These are phyloP conservation scores for Pueraria montana DNA, from an alignment of 306 rosid genomes.

Conservation along the genomic window DNA sequence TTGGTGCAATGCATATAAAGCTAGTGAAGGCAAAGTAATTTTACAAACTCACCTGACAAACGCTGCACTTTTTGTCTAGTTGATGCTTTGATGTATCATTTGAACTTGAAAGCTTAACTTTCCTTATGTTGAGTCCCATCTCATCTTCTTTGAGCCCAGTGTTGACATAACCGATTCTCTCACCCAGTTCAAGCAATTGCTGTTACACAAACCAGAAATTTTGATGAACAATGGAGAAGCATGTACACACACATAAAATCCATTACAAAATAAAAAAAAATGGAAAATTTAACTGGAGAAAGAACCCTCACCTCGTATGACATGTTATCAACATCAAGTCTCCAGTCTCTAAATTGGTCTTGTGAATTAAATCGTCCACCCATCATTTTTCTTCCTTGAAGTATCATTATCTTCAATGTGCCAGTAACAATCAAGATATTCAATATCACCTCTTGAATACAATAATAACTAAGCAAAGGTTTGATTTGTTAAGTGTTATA, in stretches of 20 bases:
- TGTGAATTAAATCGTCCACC: conserved; percentile 70
- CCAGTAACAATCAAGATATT: conserved; percentile 38
- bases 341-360: conserved; percentile 86
- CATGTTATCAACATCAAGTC: conserved; percentile 96
- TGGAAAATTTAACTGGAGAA: neutral
- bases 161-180: conserved; percentile 88
- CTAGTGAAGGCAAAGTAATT: neutral
- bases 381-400: conserved; percentile 77
- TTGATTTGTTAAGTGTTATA: neutral
- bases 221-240: conserved; percentile 19
- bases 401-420: conserved; percentile 80
- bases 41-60: conserved; percentile 82
- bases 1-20: neutral
- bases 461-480: conserved; percentile 11
- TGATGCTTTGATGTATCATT: conserved; percentile 65
- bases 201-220: conserved; percentile 46
- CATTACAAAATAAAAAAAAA: neutral
- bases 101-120: conserved; percentile 56
- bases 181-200: conserved; percentile 93
- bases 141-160: conserved; percentile 93
- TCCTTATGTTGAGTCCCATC: conserved; percentile 66
- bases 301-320: conserved; percentile 76
- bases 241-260: neutral
- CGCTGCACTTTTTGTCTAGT: conserved; percentile 78
- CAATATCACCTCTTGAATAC: conserved; percentile 5